Evolutionary conservation across 192 early-diverging fungal species (phyloP), one percentile per base, ranked within the genome.

Genomic region (Coemansia brasiliensis): DNA sequence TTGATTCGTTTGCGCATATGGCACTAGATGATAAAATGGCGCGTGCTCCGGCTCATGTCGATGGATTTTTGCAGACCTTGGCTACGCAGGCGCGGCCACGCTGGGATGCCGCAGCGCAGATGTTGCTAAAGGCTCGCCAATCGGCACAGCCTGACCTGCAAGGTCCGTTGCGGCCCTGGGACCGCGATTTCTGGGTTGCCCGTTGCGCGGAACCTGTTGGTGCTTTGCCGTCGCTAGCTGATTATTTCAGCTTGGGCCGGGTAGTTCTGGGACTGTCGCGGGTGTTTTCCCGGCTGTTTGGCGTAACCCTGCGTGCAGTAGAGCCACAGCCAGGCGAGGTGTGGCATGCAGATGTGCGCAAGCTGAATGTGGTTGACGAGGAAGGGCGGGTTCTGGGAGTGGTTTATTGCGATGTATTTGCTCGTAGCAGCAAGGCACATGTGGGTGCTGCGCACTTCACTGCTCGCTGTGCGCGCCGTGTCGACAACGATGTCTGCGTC

Each of bases 401-500:
- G 2, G 90, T 99, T 8, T 99, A 99, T 64, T 95, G 94, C 53
- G 96, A 99, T 65, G 81, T 96, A 35, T 94, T 91, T 68, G 69
- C 69, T 11, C 86, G 96, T n/a, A 61, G 60, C 24, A 86, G 84
- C 38, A 90, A 88, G 56, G 90, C 92, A 25, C 83, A 78, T 38
- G 82, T 87, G 25, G 88, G 85, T 57, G 92, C 96, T 0, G 96
- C 96, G 2, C 96, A 99, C 79, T 99, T 96, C 61, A 98, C 96
- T 0, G 87, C 96, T 0, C 82, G 92, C 11, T 95, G 94, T 35
- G 92, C 93, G 0, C 83, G 96, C 12, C 82, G 92, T 3, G 77
- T 96, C 2, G 90, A 95, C 69, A 85, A 94, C 57, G 93, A 96
- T 41, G 81, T 80, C 29, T 43, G 42, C 3, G 51, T 67, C 3